Conservation (phyloP, 2,329 filamentous ascomycete species). For the Didymella segeticola region DNA sequence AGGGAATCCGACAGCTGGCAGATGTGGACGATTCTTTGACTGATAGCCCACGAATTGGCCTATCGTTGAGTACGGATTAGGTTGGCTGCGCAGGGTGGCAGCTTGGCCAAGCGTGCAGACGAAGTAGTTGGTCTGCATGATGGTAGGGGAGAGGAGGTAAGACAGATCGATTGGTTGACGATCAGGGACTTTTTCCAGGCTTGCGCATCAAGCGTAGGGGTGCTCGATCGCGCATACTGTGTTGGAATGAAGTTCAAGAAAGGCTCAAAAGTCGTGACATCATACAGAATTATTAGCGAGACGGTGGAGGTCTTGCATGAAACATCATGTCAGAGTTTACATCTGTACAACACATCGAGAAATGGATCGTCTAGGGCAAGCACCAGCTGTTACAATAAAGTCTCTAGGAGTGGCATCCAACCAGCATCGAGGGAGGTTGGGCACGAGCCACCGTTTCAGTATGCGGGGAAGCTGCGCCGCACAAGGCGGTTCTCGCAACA, state of each 20-base stretch:
- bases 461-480: slow-evolving; percentile 4
- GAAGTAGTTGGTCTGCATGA: slow-evolving; percentile 60
- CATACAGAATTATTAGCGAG: slow-evolving; percentile 21
- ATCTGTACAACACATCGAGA: neutral
- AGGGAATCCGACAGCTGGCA: slow-evolving; percentile 61
- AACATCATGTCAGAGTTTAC: neutral
- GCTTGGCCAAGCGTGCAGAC: slow-evolving; percentile 67
- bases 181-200: neutral
- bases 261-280: slow-evolving; percentile 37
- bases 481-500: neutral
- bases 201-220: neutral
- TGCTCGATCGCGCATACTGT: neutral
- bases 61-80: slow-evolving; percentile 55
- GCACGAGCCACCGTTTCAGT: neutral
- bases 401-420: neutral
- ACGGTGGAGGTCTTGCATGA: neutral
- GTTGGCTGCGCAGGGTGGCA: slow-evolving; percentile 43
- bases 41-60: slow-evolving; percentile 60
- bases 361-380: neutral
- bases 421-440: neutral
- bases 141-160: neutral
- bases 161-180: neutral
- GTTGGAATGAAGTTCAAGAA: slow-evolving; percentile 4
- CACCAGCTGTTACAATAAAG: neutral
- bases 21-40: slow-evolving; percentile 47